Evolutionary conservation across 148 eudicot genomes (phyloP).

Genomic region (Bassia scoparia): DNA sequence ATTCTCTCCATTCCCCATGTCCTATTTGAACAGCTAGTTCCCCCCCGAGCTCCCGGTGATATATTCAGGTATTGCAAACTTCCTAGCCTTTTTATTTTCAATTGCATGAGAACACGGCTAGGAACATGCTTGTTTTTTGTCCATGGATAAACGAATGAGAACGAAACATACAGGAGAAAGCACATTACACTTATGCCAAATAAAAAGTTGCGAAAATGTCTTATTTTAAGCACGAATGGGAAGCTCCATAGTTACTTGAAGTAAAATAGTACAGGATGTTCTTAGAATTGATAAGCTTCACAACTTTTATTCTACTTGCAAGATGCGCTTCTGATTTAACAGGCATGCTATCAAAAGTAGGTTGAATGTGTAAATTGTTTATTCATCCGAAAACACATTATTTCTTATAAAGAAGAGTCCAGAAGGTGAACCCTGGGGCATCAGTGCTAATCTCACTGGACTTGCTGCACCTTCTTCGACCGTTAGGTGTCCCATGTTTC

Average conservation of each 20-base stretch:
- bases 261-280: not conserved
- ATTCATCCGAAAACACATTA: conserved; percentile 16
- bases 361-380: not conserved
- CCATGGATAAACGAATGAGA: too few relatives aligned
- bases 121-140: too few relatives aligned
- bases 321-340: not conserved
- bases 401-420: conserved; percentile 22
- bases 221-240: not conserved
- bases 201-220: not conserved
- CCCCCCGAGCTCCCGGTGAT: too few relatives aligned
- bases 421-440: conserved; percentile 31
- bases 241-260: not conserved
- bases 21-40: too few relatives aligned
- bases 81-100: too few relatives aligned
- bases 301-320: not conserved
- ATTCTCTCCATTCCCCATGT: too few relatives aligned
- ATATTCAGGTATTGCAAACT: too few relatives aligned
- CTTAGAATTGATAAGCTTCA: not conserved
- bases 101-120: too few relatives aligned
- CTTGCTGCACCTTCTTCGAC: conserved; percentile 48
- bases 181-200: not conserved
- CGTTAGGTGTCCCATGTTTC: conserved; percentile 19
- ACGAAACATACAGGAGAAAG: too few relatives aligned
- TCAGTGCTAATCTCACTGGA: conserved; percentile 38
- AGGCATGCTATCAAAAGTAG: not conserved